Evolutionary conservation across 257 asterid genomes (phyloP).

Genomic region (Marsdenia floribunda): DNA sequence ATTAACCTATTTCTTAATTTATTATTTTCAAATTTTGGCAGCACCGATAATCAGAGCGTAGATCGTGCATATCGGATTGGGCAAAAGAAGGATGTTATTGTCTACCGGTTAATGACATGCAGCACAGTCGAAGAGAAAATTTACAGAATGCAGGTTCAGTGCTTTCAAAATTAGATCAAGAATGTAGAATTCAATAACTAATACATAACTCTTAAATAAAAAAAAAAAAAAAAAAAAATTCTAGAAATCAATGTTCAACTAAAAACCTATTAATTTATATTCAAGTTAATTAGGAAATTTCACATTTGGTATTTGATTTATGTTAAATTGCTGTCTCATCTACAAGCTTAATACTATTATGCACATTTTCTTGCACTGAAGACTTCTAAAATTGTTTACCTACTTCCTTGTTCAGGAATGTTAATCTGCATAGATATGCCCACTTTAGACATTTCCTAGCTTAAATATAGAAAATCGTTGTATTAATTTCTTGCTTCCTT

Average conservation of each 20-base stretch:
- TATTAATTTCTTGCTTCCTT: background rate
- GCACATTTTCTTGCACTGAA: background rate
- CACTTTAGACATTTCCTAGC: background rate
- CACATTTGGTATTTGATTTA: background rate
- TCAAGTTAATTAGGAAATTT: background rate
- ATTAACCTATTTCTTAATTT: background rate
- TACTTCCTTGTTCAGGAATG: background rate
- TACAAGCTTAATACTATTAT: background rate
- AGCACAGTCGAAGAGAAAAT: conserved; percentile 94
- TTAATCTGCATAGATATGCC: background rate
- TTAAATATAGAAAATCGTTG: background rate
- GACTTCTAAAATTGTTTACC: background rate
- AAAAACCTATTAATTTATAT: background rate
- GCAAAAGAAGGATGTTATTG: conserved; percentile 86
- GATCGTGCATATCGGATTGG: conserved; percentile 98
- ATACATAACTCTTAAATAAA: background rate
- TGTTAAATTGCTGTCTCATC: background rate
- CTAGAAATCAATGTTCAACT: background rate
- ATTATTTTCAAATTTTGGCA: conserved; percentile 32
- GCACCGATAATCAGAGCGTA: conserved; percentile 93
- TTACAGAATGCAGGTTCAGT: conserved; percentile 76
- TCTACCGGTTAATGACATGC: conserved; percentile 89
- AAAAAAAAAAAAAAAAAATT: background rate
- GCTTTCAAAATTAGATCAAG: background rate
- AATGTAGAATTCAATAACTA: background rate